Evolutionary conservation across 495 filamentous ascomycete genomes (phyloP).

Genomic region (Trichoderma erinaceum): DNA sequence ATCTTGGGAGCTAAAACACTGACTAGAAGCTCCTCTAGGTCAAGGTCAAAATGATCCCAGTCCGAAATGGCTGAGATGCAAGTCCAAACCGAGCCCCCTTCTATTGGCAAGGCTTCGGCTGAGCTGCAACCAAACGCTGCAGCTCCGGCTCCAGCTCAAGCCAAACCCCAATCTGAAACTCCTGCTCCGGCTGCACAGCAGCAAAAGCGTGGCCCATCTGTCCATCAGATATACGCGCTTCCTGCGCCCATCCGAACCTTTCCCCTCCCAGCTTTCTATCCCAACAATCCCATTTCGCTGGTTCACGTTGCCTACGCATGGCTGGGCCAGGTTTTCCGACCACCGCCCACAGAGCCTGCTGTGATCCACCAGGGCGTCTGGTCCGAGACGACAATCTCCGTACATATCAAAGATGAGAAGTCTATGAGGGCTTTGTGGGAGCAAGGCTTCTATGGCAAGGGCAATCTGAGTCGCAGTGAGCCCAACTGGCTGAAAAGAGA

Average conservation of each 20-base stretch:
- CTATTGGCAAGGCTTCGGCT: conserved; percentile 14
- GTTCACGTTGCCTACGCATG: conserved; percentile 71
- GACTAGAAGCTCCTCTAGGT: conserved; percentile 8
- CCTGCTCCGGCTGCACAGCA: conserved; percentile 22
- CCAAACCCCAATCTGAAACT: conserved; percentile 19
- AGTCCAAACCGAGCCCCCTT: conserved; percentile 22
- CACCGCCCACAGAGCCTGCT: conserved; percentile 59
- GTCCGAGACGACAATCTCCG: conserved; percentile 68
- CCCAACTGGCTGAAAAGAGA: conserved; percentile 86
- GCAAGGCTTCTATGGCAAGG: conserved; percentile 93
- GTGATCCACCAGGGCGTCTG: conserved; percentile 65
- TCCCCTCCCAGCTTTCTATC: conserved; percentile 80
- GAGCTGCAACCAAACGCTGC: conserved; percentile 16
- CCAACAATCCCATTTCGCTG: conserved; percentile 85
- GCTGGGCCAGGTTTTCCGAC: conserved; percentile 62
- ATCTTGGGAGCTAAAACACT: conserved; percentile 10
- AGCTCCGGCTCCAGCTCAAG: conserved; percentile 20
- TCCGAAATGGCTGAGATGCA: conserved; percentile 35
- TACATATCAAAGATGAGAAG: conserved; percentile 73
- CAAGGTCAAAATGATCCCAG: conserved; percentile 34
- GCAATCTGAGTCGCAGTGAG: conserved; percentile 84
- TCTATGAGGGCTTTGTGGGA: conserved; percentile 83
- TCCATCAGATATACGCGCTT: conserved; percentile 68
- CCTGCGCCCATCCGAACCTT: conserved; percentile 73
- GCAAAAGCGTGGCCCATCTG: conserved; percentile 28